Evolutionary conservation across 2,329 filamentous ascomycete species (phyloP).

Genomic region (Drechslerella coelobrocha): DNA sequence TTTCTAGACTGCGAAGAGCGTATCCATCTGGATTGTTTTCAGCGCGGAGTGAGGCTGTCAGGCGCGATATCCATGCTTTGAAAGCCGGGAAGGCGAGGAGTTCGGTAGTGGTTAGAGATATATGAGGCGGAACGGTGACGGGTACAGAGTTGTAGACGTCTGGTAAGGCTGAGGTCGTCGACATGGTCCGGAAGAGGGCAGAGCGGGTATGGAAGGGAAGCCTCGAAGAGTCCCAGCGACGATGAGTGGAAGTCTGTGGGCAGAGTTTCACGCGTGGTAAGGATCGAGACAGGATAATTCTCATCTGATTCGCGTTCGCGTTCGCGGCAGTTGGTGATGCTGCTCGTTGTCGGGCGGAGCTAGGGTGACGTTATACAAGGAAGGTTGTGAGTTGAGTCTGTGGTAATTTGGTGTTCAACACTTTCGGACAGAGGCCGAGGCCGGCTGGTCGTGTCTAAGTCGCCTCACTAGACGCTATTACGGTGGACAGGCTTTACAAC

Average conservation of each 20-base stretch:
- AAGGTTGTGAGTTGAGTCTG: conserved; percentile 27
- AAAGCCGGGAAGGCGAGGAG: conserved; percentile 41
- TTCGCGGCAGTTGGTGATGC: not conserved
- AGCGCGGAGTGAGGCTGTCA: conserved; percentile 26
- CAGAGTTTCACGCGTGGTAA: not conserved
- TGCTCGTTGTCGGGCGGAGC: not conserved
- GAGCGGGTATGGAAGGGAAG: not conserved
- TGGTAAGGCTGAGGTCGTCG: conserved; percentile 20
- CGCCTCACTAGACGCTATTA: no score
- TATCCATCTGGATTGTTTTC: conserved; percentile 47
- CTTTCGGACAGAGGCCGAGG: not conserved
- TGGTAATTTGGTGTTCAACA: conserved; percentile 23
- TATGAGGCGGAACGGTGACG: conserved; percentile 25
- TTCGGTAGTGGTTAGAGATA: conserved; percentile 13
- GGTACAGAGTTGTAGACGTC: conserved; percentile 18
- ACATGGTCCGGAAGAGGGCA: conserved; percentile 12
- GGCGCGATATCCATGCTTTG: conserved; percentile 40
- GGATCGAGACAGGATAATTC: not conserved
- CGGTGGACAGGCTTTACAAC: no score
- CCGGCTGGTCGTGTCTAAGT: not conserved
- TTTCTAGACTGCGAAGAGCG: conserved; percentile 14
- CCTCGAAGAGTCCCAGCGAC: conserved; percentile 1
- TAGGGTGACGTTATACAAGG: not conserved
- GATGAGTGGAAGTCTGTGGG: not conserved
- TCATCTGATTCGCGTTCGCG: not conserved